These are phyloP conservation scores for Nymphaea colorata DNA, from an alignment of 164 flowering plant genomes.

Conservation along the genomic window DNA sequence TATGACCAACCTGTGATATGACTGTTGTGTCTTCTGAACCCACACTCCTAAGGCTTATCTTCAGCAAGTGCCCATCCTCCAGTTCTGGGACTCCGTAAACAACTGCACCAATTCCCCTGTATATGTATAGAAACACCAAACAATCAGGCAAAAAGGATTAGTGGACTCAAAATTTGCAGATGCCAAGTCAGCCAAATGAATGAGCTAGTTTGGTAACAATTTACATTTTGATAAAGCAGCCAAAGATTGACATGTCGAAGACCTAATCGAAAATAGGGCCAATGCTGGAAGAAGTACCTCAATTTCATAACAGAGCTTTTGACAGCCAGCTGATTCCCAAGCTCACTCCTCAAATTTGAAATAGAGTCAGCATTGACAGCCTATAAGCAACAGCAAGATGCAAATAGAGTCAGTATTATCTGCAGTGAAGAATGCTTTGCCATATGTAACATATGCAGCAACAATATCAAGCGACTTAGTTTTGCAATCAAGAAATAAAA, in stretches of 20 bases:
- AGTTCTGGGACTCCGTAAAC: constrained; percentile 72
- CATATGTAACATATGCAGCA: too few relatives aligned
- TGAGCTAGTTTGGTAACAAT: not conserved
- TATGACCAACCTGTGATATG: constrained; percentile 44
- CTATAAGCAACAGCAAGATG: constrained; percentile 16
- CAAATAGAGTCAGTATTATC: not conserved
- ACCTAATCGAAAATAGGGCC: too few relatives aligned
- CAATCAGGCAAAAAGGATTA: not conserved
- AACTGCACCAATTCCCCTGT: constrained; percentile 81
- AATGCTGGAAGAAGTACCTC: constrained; percentile 22
- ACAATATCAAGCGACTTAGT: too few relatives aligned
- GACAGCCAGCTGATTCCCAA: constrained; percentile 70
- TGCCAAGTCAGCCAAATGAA: not conserved
- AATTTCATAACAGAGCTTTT: constrained; percentile 44
- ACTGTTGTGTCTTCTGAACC: constrained; percentile 62
- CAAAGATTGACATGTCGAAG: not conserved
- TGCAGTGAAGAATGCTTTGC: too few relatives aligned
- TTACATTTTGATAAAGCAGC: not conserved
- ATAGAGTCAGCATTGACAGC: constrained; percentile 77
- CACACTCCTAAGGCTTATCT: constrained; percentile 77
- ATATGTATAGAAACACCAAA: too few relatives aligned
- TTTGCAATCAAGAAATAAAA: too few relatives aligned
- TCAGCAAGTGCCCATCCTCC: constrained; percentile 37
- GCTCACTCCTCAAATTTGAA: constrained; percentile 71
- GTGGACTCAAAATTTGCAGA: too few relatives aligned